Evolutionary conservation across 129 eudicot genomes (phyloP).

Genomic region (Tanacetum coccineum): DNA sequence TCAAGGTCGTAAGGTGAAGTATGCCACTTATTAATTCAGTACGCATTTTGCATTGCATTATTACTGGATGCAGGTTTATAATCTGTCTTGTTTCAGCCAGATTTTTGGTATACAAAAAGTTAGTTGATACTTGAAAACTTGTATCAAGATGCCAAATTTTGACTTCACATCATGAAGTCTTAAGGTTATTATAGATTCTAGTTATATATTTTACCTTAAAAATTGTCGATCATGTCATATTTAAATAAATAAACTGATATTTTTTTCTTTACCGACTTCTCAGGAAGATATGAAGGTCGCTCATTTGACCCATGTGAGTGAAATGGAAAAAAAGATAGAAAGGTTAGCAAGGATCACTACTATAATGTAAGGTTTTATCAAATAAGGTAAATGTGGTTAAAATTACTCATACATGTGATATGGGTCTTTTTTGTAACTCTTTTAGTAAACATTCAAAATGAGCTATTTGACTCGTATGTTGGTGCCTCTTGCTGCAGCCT

Average conservation of each 20-base stretch:
- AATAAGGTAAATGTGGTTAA: slow-evolving; percentile 55
- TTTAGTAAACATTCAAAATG: no score
- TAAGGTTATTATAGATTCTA: not conserved
- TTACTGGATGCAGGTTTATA: not conserved
- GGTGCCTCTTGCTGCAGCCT: no score
- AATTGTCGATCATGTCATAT: not conserved
- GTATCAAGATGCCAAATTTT: not conserved
- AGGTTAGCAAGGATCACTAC: slow-evolving; percentile 76
- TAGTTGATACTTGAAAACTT: not conserved
- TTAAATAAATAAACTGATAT: slow-evolving; percentile 6
- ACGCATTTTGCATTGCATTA: slow-evolving; percentile 4
- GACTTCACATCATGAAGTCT: not conserved
- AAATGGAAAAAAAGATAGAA: slow-evolving; percentile 89
- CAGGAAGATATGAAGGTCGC: slow-evolving; percentile 91
- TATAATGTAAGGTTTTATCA: slow-evolving; percentile 70
- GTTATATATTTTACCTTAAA: slow-evolving; percentile 1
- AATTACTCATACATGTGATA: not conserved
- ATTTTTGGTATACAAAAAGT: not conserved
- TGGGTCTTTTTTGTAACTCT: no score
- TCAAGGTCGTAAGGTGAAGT: no score
- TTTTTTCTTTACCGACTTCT: not conserved
- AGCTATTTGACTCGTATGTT: no score
- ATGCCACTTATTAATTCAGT: not conserved
- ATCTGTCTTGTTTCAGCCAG: not conserved
- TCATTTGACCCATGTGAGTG: slow-evolving; percentile 84